Evolutionary conservation across 306 rosid species (phyloP).

Genomic region (Hippophae tibetana): DNA sequence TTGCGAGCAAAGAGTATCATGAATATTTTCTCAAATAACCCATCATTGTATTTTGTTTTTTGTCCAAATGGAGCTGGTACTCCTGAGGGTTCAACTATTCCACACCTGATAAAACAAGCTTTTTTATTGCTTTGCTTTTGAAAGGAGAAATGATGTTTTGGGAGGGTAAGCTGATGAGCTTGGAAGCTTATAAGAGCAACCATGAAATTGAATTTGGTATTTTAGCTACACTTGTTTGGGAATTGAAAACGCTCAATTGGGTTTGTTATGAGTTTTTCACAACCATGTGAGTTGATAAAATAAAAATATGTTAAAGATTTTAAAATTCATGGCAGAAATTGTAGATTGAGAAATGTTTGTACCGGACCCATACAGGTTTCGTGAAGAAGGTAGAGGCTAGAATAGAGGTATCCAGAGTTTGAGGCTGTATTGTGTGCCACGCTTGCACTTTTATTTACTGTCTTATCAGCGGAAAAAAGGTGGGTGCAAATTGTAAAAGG

Average conservation of each 20-base stretch:
- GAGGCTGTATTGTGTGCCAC: not conserved
- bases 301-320: too few relatives aligned
- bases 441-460: not conserved
- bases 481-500: not conserved
- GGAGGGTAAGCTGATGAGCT: conserved; percentile 14
- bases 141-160: conserved; percentile 1
- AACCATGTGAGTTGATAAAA: not conserved
- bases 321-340: not conserved
- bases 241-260: not conserved
- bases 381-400: not conserved
- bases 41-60: conserved; percentile 68
- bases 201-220: conserved; percentile 16
- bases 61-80: conserved; percentile 78
- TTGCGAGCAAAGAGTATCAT: conserved; percentile 72
- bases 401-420: not conserved
- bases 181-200: conserved; percentile 31
- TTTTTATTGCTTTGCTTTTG: conserved; percentile 1
- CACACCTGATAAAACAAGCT: conserved; percentile 25
- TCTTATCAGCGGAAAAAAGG: too few relatives aligned
- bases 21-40: conserved; percentile 61
- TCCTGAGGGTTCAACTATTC: conserved; percentile 74
- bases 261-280: not conserved
- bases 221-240: not conserved
- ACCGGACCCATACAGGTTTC: not conserved
- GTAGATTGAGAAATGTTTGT: conserved; percentile 4